Conservation (phyloP, 2,329 filamentous ascomycete species). For the Aspergillus cejpii region DNA sequence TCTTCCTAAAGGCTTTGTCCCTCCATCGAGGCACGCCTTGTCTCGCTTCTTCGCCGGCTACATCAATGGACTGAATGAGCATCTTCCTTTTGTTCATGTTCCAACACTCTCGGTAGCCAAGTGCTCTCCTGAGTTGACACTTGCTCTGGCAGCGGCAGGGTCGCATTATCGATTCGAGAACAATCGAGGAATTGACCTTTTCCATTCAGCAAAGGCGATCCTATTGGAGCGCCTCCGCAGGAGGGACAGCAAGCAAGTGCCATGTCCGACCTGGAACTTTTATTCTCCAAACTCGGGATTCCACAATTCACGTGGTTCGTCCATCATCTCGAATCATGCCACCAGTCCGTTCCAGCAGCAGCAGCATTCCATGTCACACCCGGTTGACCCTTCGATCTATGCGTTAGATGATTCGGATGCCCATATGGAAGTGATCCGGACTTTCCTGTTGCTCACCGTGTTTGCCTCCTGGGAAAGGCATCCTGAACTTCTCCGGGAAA, state of each 20-base stretch:
- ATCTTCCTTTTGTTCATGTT: conserved; percentile 48
- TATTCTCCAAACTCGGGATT: conserved; percentile 33
- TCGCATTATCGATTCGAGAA: conserved; percentile 47
- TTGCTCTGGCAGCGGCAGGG: conserved; percentile 47
- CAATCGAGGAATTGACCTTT: conserved; percentile 50
- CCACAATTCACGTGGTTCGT: conserved; percentile 38
- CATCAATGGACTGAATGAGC: conserved; percentile 47
- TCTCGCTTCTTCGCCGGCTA: conserved; percentile 48
- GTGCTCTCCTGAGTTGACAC: conserved; percentile 44
- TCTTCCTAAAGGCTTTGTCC: conserved; percentile 43
- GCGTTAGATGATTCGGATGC: conserved; percentile 40
- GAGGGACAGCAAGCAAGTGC: conserved; percentile 43
- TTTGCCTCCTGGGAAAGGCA: conserved; percentile 56
- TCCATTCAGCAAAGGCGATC: conserved; percentile 52
- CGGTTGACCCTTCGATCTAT: conserved; percentile 32
- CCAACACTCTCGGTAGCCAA: conserved; percentile 43
- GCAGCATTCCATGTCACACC: conserved; percentile 23
- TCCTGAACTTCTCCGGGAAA: conserved; percentile 51
- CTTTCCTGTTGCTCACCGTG: conserved; percentile 50
- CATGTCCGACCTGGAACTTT: conserved; percentile 40
- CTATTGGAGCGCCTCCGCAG: conserved; percentile 48
- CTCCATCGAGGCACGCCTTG: conserved; percentile 45
- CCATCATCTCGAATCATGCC: conserved; percentile 37
- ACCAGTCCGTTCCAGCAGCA: conserved; percentile 42
- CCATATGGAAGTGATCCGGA: conserved; percentile 47